A percentile compares a stretch with the other conserved stretches of the same genome.
phyloP scores from a whole-genome alignment of 495 filamentous ascomycete genomes.

The Podospora bellae-mahoneyi region DNA sequence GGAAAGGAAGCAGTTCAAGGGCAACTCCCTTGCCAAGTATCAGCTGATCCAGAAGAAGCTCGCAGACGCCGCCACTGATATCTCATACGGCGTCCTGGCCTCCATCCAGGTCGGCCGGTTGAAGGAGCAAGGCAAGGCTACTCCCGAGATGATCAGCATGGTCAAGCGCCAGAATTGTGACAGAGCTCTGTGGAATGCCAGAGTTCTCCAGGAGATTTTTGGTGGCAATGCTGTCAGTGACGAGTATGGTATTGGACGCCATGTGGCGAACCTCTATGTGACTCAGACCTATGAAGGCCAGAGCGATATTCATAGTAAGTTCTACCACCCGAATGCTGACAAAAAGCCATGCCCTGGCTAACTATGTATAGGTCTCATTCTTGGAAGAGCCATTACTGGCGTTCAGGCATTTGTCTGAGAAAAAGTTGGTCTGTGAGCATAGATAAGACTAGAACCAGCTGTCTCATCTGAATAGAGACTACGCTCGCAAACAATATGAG shows the following conservation, averaged over 20 bases:
- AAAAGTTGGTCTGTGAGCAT: background rate
- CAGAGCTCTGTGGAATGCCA: constrained; percentile 73
- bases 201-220: constrained; percentile 88
- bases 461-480: background rate
- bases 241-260: constrained; percentile 90
- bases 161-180: constrained; percentile 98
- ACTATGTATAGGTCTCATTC: constrained; percentile 50
- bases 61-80: constrained; percentile 86
- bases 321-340: background rate
- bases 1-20: constrained; percentile 93
- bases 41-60: constrained; percentile 99
- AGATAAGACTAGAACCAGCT: background rate
- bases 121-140: constrained; percentile 82
- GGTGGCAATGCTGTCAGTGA: constrained; percentile 96
- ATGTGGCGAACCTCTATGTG: constrained; percentile 95
- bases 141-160: constrained; percentile 98
- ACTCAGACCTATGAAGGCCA: constrained; percentile 98
- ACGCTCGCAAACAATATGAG: background rate
- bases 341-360: background rate
- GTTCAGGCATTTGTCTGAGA: constrained; percentile 55
- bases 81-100: constrained; percentile 81
- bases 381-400: constrained; percentile 61
- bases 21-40: constrained; percentile 92
- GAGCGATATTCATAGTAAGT: constrained; percentile 91
- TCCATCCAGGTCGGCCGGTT: constrained; percentile 86